Base-by-base conservation (phyloP, 2,329 filamentous ascomycete genomes). In the Chaetomium globosum region DNA sequence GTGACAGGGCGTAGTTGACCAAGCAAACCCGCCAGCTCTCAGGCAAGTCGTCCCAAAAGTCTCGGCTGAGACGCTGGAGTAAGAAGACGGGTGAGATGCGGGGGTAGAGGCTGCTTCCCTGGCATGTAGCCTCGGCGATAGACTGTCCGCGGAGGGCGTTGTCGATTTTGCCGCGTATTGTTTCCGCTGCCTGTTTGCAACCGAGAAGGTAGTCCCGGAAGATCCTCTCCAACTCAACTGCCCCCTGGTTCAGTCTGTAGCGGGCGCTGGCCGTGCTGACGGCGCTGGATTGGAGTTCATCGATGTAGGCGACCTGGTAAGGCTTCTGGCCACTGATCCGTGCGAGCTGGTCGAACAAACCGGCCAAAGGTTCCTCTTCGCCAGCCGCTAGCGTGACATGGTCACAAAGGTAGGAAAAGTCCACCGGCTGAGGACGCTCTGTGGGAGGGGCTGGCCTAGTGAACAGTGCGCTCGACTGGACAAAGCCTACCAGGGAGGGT, bases 1-100 rank as follows among this genome's bases (percentile, higher is more conserved):
- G 61, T 0, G 78, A 73, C 3, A 79, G 56, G 0, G 75, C 82
- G 54, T 81, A 84, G 0, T 71, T 61, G 0, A 79, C 64, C 1
- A 85, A 68, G 2, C 61, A 59, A 0, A 10, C 26, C 10, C 53
- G 52, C 70, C 70, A 72, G 6, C 59, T 48, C 65, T 36, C 48
- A 70, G 77, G 80, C 78, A 84, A 13, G 28, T 61, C 0, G 12
- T 1, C 0, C 75, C 75, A 78, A 2, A 68, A 58, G 0, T 66
- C 49, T 1, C 65, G 71, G 19, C 67, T 72, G 0, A 81, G 74
- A 7, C 73, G 75, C 31, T 74, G 72, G 0, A 81, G 69, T 46
- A 81, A 72, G 16, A 80, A 75, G 0, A 69, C 28, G 0, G 77
- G 75, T 0, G 74, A 75, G 1, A 79, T 13, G 12, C 77, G 71